These are phyloP conservation scores for Solidago caesia DNA, from an alignment of 129 eudicot genomes.

Conservation along the genomic window DNA sequence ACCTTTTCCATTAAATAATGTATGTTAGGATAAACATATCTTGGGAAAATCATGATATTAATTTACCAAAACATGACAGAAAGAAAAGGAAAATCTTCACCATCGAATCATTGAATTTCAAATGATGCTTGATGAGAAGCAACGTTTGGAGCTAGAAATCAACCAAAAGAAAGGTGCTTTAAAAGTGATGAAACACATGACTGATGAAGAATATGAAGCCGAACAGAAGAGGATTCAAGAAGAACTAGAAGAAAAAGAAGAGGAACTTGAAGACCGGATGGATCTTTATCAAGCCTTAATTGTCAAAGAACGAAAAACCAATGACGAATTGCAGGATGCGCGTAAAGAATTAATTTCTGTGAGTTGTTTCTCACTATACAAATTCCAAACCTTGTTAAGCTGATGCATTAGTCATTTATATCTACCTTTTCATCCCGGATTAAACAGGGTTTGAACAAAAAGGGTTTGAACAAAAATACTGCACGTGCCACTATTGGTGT, in stretches of 20 bases:
- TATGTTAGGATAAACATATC: conserved; percentile 5
- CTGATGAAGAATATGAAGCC: conserved; percentile 35
- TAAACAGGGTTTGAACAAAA: conserved; percentile 23
- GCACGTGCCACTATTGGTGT: conserved; percentile 38
- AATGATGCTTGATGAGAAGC: conserved; percentile 59
- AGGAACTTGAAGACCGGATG: conserved; percentile 48
- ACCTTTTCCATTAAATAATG: neutral
- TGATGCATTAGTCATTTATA: conserved; percentile 2
- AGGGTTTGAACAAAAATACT: conserved; percentile 40
- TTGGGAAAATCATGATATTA: neutral
- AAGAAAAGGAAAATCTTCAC: conserved; percentile 54
- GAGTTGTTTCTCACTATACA: conserved; percentile 17
- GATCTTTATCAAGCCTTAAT: conserved; percentile 45
- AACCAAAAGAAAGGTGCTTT: conserved; percentile 49
- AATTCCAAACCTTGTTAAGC: neutral
- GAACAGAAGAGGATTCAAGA: conserved; percentile 16
- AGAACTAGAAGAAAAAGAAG: conserved; percentile 54
- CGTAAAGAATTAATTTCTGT: conserved; percentile 61
- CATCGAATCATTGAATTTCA: conserved; percentile 48
- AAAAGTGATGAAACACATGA: conserved; percentile 53
- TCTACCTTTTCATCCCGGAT: neutral
- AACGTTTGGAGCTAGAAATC: conserved; percentile 49
- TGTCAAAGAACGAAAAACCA: conserved; percentile 45
- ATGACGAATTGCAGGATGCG: conserved; percentile 76
- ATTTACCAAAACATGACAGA: conserved; percentile 34